phyloP scores from a whole-genome alignment of 768 basidiomycete species.

The Termitomyces sp. region DNA sequence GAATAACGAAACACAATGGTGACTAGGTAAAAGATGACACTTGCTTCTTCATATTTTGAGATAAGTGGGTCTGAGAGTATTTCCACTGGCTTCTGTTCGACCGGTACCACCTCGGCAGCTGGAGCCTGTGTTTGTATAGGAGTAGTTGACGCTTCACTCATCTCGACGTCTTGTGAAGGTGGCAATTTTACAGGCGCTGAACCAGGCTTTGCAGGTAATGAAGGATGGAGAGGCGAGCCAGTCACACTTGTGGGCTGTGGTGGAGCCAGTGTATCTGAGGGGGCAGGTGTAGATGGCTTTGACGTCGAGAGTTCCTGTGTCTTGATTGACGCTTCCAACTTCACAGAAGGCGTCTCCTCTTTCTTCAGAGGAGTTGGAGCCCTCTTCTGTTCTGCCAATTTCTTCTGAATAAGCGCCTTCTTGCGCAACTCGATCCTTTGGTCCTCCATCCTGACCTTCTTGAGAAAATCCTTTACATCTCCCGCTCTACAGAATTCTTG shows the following conservation, averaged over 20 bases:
- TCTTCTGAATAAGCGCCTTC: conserved; percentile 25
- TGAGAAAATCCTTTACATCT: conserved; percentile 69
- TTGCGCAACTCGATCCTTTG: conserved; percentile 50
- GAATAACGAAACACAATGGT: background rate
- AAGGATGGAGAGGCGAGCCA: conserved; percentile 55
- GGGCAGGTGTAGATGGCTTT: conserved; percentile 12
- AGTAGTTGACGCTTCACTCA: conserved; percentile 18
- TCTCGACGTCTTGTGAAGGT: conserved; percentile 21
- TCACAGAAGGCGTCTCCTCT: conserved; percentile 8
- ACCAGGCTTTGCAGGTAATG: conserved; percentile 67
- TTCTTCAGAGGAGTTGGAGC: conserved; percentile 11
- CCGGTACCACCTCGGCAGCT: conserved; percentile 17
- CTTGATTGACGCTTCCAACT: conserved; percentile 13
- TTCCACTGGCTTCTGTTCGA: conserved; percentile 19
- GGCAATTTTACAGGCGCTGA: conserved; percentile 23
- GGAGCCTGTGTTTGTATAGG: conserved; percentile 19
- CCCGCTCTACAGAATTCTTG: conserved; percentile 43
- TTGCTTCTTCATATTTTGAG: conserved; percentile 57
- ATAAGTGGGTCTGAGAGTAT: conserved; percentile 41
- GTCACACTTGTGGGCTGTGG: conserved; percentile 24
- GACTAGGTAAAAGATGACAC: conserved; percentile 7
- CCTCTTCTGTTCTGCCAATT: conserved; percentile 18
- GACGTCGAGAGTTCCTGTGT: conserved; percentile 7
- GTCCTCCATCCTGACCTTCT: conserved; percentile 65
- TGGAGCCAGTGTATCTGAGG: conserved; percentile 17